A percentile compares a stretch with the other conserved stretches of the same genome.
Evolutionary conservation across 2,329 filamentous ascomycete species (phyloP).

Genomic region (Lecanosticta acicola): DNA sequence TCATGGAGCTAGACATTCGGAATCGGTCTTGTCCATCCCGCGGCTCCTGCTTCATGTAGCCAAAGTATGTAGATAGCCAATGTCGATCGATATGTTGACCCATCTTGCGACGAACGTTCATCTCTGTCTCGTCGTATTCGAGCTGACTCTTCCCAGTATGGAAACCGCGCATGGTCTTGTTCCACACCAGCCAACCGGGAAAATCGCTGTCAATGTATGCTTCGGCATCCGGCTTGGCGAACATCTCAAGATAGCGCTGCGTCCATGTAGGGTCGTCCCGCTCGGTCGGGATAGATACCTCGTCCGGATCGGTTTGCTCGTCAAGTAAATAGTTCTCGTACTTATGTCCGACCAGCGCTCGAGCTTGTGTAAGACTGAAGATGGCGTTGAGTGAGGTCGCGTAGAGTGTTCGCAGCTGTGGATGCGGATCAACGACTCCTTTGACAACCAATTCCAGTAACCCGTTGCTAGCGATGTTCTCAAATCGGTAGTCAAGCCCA

Average conservation of each 20-base stretch:
- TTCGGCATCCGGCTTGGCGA: conserved; percentile 70
- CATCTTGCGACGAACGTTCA: conserved; percentile 67
- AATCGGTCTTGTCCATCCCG: conserved; percentile 81
- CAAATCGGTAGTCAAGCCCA: conserved; percentile 86
- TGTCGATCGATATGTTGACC: conserved; percentile 71
- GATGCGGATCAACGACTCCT: conserved; percentile 86
- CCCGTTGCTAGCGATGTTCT: conserved; percentile 72
- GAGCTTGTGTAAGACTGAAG: conserved; percentile 81
- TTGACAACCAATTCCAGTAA: conserved; percentile 77
- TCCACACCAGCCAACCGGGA: conserved; percentile 95
- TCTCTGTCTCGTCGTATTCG: conserved; percentile 77
- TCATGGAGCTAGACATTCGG: conserved; percentile 77
- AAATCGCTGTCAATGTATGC: conserved; percentile 91
- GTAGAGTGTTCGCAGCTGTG: conserved; percentile 75
- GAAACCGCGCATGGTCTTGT: conserved; percentile 75
- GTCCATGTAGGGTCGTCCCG: conserved; percentile 76
- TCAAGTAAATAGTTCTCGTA: conserved; percentile 83
- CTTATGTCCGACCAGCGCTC: conserved; percentile 77
- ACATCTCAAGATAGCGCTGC: conserved; percentile 67
- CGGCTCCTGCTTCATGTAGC: conserved; percentile 92
- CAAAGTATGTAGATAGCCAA: conserved; percentile 85
- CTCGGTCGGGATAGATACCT: conserved; percentile 66
- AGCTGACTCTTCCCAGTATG: conserved; percentile 64
- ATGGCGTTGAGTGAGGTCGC: conserved; percentile 68
- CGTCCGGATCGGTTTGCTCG: conserved; percentile 70